Evolutionary conservation across 768 basidiomycete species (phyloP).

Genomic region (Fomitopsis pulvina): DNA sequence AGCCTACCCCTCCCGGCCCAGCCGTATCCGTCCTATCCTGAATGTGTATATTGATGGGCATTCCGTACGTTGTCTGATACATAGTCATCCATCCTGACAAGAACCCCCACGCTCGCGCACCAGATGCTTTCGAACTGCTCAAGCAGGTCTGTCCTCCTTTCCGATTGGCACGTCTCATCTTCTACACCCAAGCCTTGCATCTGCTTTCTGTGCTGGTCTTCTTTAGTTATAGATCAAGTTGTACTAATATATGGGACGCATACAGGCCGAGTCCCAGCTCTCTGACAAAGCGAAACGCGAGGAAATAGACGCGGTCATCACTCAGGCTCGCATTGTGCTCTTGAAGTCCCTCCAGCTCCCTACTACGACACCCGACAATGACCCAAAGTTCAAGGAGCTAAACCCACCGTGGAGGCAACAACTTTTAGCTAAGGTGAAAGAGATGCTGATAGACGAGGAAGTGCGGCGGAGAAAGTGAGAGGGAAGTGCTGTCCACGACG

Average conservation of each 20-base stretch:
- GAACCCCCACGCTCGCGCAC: slow-evolving; percentile 77
- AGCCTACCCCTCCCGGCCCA: slow-evolving; percentile 23
- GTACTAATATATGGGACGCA: slow-evolving; percentile 1
- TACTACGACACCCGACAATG: slow-evolving; percentile 47
- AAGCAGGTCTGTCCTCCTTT: slow-evolving; percentile 62
- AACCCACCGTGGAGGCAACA: slow-evolving; percentile 61
- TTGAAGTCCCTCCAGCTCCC: slow-evolving; percentile 63
- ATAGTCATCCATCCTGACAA: slow-evolving; percentile 99
- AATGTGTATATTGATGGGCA: slow-evolving; percentile 10
- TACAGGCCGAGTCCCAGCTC: slow-evolving; percentile 79
- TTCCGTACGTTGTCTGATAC: slow-evolving; percentile 36
- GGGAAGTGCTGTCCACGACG: background rate
- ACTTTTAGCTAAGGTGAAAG: slow-evolving; percentile 68
- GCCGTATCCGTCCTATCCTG: background rate
- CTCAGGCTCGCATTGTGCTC: slow-evolving; percentile 62
- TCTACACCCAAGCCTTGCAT: background rate
- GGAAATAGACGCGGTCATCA: slow-evolving; percentile 74
- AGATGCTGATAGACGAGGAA: slow-evolving; percentile 87
- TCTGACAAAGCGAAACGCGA: slow-evolving; percentile 73
- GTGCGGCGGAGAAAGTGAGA: slow-evolving; percentile 74
- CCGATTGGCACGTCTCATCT: background rate
- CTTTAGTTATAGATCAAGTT: too few relatives aligned
- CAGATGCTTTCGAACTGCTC: slow-evolving; percentile 89
- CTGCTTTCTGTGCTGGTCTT: background rate
- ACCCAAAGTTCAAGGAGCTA: slow-evolving; percentile 47